These are phyloP conservation scores for Plectosphaerella cucumerina DNA, from an alignment of 2,329 filamentous ascomycete genomes.

Conservation along the genomic window DNA sequence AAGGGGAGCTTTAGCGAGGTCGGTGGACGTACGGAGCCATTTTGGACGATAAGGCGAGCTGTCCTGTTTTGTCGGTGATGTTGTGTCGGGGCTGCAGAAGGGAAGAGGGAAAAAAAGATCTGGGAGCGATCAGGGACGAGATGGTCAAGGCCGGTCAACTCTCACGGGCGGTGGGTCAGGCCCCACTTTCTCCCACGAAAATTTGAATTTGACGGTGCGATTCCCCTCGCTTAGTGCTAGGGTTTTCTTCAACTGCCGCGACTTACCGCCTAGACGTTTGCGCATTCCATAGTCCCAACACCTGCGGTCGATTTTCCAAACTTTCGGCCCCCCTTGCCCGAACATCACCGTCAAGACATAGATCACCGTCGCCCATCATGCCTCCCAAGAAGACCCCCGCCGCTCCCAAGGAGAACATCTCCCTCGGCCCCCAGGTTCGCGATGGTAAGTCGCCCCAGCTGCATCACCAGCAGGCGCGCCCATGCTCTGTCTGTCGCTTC, in stretches of 20 bases:
- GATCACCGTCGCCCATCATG: conserved; percentile 61
- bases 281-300: conserved; percentile 5
- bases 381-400: conserved; percentile 81
- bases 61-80: conserved; percentile 28
- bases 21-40: conserved; percentile 54
- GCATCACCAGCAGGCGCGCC: background rate
- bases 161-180: background rate
- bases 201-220: no score
- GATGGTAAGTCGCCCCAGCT: conserved; percentile 67
- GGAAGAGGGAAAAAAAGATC: background rate
- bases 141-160: background rate
- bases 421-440: conserved; percentile 91
- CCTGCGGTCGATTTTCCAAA: conserved; percentile 1
- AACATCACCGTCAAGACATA: conserved; percentile 18
- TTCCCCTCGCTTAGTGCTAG: no score
- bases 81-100: conserved; percentile 12
- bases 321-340: conserved; percentile 4
- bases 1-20: conserved; percentile 23
- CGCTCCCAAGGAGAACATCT: conserved; percentile 94
- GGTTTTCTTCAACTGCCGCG: background rate
- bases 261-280: background rate
- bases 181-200: background rate
- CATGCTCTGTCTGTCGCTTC: conserved; percentile 55
- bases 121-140: background rate
- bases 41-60: conserved; percentile 29